These are phyloP conservation scores for Aegilops speltoides DNA, from an alignment of 176 grass and related monocot species.

Conservation along the genomic window DNA sequence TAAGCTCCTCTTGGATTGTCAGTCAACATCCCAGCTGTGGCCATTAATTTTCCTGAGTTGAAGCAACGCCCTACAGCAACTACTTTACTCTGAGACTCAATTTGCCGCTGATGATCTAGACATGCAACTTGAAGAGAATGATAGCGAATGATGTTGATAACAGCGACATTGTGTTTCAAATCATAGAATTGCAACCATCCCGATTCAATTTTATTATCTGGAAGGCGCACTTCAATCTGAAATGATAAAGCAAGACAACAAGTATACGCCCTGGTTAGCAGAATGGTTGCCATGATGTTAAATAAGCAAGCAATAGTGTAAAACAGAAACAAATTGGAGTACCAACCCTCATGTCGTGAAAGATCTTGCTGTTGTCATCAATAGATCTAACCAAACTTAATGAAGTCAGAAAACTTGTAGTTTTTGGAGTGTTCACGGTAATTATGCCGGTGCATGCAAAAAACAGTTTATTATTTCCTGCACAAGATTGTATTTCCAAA, in stretches of 20 bases:
- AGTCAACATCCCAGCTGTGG: background rate
- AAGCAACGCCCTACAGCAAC: slow-evolving; percentile 4
- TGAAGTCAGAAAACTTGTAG: background rate
- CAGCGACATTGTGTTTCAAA: background rate
- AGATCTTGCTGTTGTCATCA: background rate
- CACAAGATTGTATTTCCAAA: background rate
- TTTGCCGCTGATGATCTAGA: background rate
- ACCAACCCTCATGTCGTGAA: background rate
- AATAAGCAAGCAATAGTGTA: background rate
- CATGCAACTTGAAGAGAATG: background rate
- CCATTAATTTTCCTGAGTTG: background rate
- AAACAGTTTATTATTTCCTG: background rate
- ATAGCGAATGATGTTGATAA: background rate
- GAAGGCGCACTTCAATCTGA: slow-evolving; percentile 7
- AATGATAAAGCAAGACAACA: background rate
- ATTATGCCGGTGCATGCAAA: slow-evolving; percentile 5
- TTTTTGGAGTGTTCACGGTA: background rate
- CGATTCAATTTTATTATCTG: background rate
- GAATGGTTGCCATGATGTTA: background rate
- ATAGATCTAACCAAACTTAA: background rate
- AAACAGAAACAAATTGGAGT: background rate
- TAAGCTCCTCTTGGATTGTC: background rate
- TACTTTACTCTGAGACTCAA: background rate
- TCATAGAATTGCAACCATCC: background rate
- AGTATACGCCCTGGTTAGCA: background rate